These are phyloP conservation scores for Tubosaeta brunneosetosa DNA, from an alignment of 768 basidiomycete species.

Conservation along the genomic window DNA sequence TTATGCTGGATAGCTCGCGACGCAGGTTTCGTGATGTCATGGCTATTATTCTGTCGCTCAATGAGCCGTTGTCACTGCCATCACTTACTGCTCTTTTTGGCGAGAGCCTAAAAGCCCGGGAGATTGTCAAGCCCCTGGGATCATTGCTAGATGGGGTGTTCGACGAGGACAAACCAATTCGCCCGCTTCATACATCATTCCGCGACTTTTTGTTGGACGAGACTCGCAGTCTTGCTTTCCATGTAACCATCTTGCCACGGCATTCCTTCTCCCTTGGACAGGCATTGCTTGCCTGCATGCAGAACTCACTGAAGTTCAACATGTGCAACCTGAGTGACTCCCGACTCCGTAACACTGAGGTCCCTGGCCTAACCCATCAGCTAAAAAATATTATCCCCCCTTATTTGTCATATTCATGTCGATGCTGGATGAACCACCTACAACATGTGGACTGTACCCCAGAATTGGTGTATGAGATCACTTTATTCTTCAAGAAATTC, in stretches of 20 bases:
- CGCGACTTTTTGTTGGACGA: too few relatives aligned
- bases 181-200: too few relatives aligned
- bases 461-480: background rate
- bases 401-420: too few relatives aligned
- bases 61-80: background rate
- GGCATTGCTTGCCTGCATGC: background rate
- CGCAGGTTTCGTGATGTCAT: constrained; percentile 1
- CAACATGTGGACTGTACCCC: background rate
- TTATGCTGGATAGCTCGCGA: background rate
- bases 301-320: too few relatives aligned
- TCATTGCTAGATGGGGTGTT: too few relatives aligned
- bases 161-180: too few relatives aligned
- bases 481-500: too few relatives aligned
- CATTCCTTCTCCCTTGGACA: background rate
- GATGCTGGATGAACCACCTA: constrained; percentile 1
- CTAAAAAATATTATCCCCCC: background rate
- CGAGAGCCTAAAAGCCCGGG: too few relatives aligned
- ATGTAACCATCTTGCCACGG: background rate
- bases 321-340: background rate
- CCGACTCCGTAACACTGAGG: background rate
- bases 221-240: background rate
- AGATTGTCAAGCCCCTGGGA: too few relatives aligned
- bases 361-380: background rate
- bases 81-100: too few relatives aligned
- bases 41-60: background rate